A percentile compares a stretch with the other conserved stretches of the same genome.
Evolutionary conservation across 177 flowering plant species (phyloP).

Genomic region (Vitis hybrid): DNA sequence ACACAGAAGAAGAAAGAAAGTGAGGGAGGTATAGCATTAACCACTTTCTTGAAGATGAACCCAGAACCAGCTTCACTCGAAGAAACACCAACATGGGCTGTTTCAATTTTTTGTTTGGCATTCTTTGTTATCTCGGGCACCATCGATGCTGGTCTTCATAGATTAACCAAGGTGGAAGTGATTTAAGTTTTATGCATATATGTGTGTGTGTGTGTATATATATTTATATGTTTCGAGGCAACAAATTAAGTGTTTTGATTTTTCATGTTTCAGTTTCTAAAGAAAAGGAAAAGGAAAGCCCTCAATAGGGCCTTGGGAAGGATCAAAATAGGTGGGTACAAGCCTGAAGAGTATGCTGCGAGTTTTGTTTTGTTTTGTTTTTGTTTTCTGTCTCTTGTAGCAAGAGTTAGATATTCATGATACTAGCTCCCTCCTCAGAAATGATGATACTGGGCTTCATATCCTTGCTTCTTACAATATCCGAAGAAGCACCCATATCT

Average conservation of each 20-base stretch:
- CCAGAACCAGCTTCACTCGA: slow-evolving; percentile 19
- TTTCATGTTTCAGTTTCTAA: slow-evolving; percentile 24
- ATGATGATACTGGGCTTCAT: slow-evolving; percentile 23
- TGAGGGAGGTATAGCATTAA: too few species aligned
- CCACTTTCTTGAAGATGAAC: background rate
- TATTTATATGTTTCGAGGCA: too few species aligned
- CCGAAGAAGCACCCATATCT: slow-evolving; percentile 18
- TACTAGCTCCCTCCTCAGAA: slow-evolving; percentile 3
- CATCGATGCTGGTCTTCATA: slow-evolving; percentile 22
- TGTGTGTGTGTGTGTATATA: background rate
- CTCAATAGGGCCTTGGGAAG: slow-evolving; percentile 29
- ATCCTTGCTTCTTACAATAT: slow-evolving; percentile 22
- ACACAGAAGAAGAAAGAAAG: too few species aligned
- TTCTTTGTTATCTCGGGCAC: slow-evolving; percentile 19
- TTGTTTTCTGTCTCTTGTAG: too few species aligned
- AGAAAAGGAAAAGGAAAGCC: slow-evolving; percentile 29
- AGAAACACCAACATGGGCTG: slow-evolving; percentile 38
- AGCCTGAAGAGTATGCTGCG: background rate
- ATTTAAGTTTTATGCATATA: too few species aligned
- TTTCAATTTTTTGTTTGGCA: slow-evolving; percentile 19
- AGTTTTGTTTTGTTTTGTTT: background rate
- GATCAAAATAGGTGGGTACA: slow-evolving; percentile 33
- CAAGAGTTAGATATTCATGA: background rate
- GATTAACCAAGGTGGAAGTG: slow-evolving; percentile 25
- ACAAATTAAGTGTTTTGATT: background rate